phyloP scores from a whole-genome alignment of 345 rosid species.

The Syzygium aromaticum region DNA sequence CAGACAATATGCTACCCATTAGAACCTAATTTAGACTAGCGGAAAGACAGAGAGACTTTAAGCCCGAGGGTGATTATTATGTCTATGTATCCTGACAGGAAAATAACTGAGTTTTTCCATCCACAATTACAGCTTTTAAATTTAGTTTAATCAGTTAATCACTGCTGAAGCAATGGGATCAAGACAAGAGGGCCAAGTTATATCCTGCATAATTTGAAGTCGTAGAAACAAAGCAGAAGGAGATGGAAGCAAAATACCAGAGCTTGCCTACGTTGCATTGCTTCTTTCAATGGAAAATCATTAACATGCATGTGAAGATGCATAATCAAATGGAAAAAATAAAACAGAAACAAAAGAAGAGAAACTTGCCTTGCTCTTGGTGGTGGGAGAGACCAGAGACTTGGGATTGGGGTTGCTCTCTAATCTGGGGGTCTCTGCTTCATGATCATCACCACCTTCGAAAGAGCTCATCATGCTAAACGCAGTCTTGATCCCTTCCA shows the following conservation, averaged over 20 bases:
- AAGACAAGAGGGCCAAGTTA: not conserved
- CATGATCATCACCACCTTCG: constrained; percentile 9
- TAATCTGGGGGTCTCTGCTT: not conserved
- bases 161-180: not conserved
- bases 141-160: not conserved
- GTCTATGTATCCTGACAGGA: not conserved
- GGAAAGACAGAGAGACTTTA: not conserved
- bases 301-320: not conserved
- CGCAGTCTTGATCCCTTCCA: constrained; percentile 50
- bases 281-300: not conserved
- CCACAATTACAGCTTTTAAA: not conserved
- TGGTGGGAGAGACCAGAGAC: not conserved
- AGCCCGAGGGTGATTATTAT: not conserved
- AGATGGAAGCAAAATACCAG: not conserved
- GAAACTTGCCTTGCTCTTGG: constrained; percentile 51
- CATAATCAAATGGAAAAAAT: not conserved
- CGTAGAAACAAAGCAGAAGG: not conserved
- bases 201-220: not conserved
- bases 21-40: not conserved
- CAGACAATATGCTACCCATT: not conserved
- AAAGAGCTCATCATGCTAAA: constrained; percentile 46
- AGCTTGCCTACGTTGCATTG: not conserved
- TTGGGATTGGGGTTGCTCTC: not conserved
- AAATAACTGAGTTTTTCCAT: not conserved
- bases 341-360: not conserved